Evolutionary conservation across 1,284 basidiomycete genomes (phyloP).

Genomic region (Tilletiopsis washingtonensis): DNA sequence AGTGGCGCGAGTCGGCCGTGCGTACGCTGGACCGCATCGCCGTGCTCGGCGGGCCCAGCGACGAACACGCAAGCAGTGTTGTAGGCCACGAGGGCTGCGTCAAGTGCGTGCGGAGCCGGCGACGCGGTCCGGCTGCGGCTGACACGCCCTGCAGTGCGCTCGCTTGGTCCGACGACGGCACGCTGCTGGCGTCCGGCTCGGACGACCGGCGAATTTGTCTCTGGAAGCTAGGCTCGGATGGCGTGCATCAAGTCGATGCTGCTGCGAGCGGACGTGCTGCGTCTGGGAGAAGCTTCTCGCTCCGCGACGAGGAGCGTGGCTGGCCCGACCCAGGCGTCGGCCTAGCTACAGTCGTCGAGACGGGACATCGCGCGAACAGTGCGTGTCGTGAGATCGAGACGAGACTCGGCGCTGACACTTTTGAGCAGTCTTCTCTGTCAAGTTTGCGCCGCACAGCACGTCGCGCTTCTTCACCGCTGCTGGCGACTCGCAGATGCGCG

Average conservation of each 20-base stretch:
- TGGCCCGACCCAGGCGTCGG: slow-evolving; percentile 64
- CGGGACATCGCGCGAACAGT: slow-evolving; percentile 63
- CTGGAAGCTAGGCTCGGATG: slow-evolving; percentile 57
- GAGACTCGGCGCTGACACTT: not conserved
- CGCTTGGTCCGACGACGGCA: slow-evolving; percentile 70
- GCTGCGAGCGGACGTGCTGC: not conserved
- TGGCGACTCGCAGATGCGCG: slow-evolving; percentile 69
- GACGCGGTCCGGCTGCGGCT: not conserved
- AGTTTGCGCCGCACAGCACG: slow-evolving; percentile 62
- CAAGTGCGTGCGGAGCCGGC: slow-evolving; percentile 7
- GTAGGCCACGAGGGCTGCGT: slow-evolving; percentile 24
- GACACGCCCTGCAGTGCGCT: slow-evolving; percentile 53
- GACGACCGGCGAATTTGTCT: slow-evolving; percentile 70
- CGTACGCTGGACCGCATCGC: slow-evolving; percentile 14
- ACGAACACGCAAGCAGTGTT: not conserved
- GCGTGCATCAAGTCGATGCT: slow-evolving; percentile 19
- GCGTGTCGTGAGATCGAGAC: not conserved
- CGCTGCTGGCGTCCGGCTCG: slow-evolving; percentile 65
- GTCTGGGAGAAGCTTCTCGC: too few species aligned
- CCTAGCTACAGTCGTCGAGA: slow-evolving; percentile 6
- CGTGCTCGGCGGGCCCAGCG: slow-evolving; percentile 14
- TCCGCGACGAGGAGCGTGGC: slow-evolving; percentile 5
- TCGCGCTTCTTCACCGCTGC: slow-evolving; percentile 60
- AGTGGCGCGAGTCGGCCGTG: not conserved
- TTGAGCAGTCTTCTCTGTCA: slow-evolving; percentile 62